Conservation (phyloP, 2,329 filamentous ascomycete genomes). For the Paracamarosporium sp. region DNA sequence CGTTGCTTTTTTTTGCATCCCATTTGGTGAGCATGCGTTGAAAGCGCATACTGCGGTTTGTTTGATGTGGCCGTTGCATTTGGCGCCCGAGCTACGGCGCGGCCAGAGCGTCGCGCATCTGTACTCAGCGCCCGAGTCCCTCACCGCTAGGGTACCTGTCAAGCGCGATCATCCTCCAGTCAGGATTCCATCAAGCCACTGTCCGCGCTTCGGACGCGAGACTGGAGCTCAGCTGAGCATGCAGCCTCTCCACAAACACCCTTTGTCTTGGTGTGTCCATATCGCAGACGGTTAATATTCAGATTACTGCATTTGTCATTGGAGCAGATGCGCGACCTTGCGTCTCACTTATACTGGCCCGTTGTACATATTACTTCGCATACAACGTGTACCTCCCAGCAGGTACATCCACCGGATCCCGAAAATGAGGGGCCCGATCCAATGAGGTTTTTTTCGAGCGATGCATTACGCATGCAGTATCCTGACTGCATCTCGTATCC, state of each 20-base stretch:
- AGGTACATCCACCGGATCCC: constrained; percentile 28
- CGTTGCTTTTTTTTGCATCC: background rate
- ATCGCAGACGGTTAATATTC: constrained; percentile 10
- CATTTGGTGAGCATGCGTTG: background rate
- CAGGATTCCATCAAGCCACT: background rate
- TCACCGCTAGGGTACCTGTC: constrained; percentile 27
- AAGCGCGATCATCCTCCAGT: constrained; percentile 7
- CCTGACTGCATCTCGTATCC: constrained; percentile 32
- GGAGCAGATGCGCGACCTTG: constrained; percentile 11
- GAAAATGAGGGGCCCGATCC: constrained; percentile 18
- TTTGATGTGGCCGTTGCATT: background rate
- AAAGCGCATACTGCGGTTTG: background rate
- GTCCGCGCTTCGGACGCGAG: background rate
- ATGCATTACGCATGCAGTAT: constrained; percentile 13
- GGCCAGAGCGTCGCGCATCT: constrained; percentile 22
- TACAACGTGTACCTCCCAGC: constrained; percentile 26
- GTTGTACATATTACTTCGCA: constrained; percentile 36
- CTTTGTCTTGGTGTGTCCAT: constrained; percentile 9
- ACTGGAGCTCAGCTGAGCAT: constrained; percentile 2
- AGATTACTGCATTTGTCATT: constrained; percentile 16
- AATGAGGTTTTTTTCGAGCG: constrained; percentile 9
- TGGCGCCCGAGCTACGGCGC: constrained; percentile 10
- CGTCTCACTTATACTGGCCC: constrained; percentile 14
- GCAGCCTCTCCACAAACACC: background rate
- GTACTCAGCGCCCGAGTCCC: constrained; percentile 15